Evolutionary conservation across 768 basidiomycete genomes (phyloP), one percentile per base, ranked within the genome.

Genomic region (Suillus weaverae): DNA sequence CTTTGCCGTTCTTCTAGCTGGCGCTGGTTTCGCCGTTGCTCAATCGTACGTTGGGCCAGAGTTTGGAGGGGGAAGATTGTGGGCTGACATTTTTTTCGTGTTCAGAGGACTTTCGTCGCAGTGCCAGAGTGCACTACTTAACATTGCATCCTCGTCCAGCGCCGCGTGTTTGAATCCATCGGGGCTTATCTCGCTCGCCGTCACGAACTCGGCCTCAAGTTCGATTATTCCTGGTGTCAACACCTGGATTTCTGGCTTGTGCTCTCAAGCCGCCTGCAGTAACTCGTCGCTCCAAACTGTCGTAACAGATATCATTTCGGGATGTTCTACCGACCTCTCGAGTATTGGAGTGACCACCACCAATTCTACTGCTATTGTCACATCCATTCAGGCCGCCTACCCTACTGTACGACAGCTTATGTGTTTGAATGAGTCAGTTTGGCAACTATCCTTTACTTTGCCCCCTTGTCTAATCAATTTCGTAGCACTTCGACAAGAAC

Each of bases 401-500:
- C 88, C 90, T 2, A 78, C 82, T 2, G 79, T 79, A 4, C 81
- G 89, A 61, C 73, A 88, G 66, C 70, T 88, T 9, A 72, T 77
- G 11, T 94, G 91, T 72, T 76, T 92, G 70, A 81, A 86, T 64
- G 83, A 90, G 91, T 92, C 71, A 66, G 87, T 81, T 14, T 32
- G 30, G 30, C 5, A 22, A 46, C 51, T 30, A 22, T 44, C 16
- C 35, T n/a, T 39, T 41, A 7, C 32, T 7, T 13, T 41, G 1
- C 48, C 51, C 2, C 59, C 43, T 63, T 20, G 13, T 22, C 54
- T 64, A 16, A 35, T 46, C 16, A 26, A 33, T 57, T 62, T 48
- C 65, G 57, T 67, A 78, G 78, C 66, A 76, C 80, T 44, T 71
- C 72, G 18, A 65, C 71, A 61, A 78, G 76, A 71, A 72, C 82